phyloP scores from a whole-genome alignment of 768 basidiomycete species.

The Dendrothele bispora region DNA sequence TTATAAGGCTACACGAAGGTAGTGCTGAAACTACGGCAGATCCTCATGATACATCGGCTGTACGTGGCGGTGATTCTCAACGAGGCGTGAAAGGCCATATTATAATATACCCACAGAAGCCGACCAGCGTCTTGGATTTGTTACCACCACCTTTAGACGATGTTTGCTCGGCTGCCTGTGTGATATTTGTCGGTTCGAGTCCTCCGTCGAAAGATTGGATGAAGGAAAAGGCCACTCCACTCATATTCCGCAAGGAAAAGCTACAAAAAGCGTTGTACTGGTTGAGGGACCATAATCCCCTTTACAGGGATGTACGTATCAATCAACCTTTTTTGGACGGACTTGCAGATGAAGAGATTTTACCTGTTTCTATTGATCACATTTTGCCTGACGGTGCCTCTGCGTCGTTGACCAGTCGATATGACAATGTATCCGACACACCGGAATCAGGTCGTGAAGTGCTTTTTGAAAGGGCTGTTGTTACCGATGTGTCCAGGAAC shows the following conservation, averaged over 20 bases:
- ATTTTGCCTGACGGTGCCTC: slow-evolving; percentile 12
- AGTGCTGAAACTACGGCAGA: no score
- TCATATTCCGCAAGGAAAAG: no score
- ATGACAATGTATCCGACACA: slow-evolving; percentile 10
- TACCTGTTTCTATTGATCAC: slow-evolving; percentile 28
- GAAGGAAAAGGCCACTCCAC: slow-evolving; percentile 18
- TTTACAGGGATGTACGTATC: slow-evolving; percentile 30
- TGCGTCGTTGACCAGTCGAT: slow-evolving; percentile 11
- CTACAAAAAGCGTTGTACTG: slow-evolving; percentile 37
- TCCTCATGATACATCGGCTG: background rate
- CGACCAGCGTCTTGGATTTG: slow-evolving; percentile 7
- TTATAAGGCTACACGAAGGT: slow-evolving; percentile 7
- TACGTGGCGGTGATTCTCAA: slow-evolving; percentile 1
- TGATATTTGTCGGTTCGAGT: slow-evolving; percentile 21
- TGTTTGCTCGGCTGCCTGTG: slow-evolving; percentile 19
- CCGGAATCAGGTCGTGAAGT: background rate
- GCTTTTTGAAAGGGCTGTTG: slow-evolving; percentile 23
- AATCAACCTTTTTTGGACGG: slow-evolving; percentile 18
- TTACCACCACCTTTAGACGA: slow-evolving; percentile 21
- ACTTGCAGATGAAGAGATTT: slow-evolving; percentile 14
- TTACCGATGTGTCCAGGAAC: slow-evolving; percentile 28
- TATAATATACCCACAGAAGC: slow-evolving; percentile 22
- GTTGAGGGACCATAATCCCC: slow-evolving; percentile 32
- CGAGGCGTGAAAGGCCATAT: slow-evolving; percentile 23
- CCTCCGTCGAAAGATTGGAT: slow-evolving; percentile 18